These are phyloP conservation scores for Plasmodium yoelii DNA, from an alignment of 169 alveolate genomes.

Conservation along the genomic window DNA sequence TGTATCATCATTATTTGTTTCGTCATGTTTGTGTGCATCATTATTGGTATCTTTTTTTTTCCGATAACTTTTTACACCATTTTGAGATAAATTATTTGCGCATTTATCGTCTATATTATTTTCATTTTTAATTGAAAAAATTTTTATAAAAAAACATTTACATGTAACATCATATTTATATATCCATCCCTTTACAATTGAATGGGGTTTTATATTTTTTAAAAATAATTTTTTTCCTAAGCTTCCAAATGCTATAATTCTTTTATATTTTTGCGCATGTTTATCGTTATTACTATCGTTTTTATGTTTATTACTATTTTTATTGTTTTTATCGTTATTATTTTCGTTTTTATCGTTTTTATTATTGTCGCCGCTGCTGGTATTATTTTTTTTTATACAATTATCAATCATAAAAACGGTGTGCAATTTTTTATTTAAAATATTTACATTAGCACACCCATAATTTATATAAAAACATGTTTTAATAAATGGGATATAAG, in stretches of 20 bases:
- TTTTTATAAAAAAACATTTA: slow-evolving; percentile 47
- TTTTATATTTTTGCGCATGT: slow-evolving; percentile 18
- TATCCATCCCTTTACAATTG: slow-evolving; percentile 75
- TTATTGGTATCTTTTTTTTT: neutral
- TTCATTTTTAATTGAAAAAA: slow-evolving; percentile 28
- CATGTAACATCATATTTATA: slow-evolving; percentile 32
- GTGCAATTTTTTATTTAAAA: neutral
- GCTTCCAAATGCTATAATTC: slow-evolving; percentile 32
- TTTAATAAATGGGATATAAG: slow-evolving; percentile 52
- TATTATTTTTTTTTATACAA: neutral
- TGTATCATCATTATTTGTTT: neutral
- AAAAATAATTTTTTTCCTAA: slow-evolving; percentile 39
- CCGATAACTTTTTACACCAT: neutral
- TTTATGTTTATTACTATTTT: no score
- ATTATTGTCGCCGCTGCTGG: no score
- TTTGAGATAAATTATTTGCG: neutral
- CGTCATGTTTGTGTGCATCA: neutral
- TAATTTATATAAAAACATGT: slow-evolving; percentile 50
- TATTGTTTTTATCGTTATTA: no score
- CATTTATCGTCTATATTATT: no score
- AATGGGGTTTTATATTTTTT: slow-evolving; percentile 22
- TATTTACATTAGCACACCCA: slow-evolving; percentile 23
- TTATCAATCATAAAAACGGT: slow-evolving; percentile 50
- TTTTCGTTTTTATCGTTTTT: no score
- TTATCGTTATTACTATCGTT: no score